Evolutionary conservation across 2,329 filamentous ascomycete species (phyloP).

Genomic region (Colletotrichum sp.): DNA sequence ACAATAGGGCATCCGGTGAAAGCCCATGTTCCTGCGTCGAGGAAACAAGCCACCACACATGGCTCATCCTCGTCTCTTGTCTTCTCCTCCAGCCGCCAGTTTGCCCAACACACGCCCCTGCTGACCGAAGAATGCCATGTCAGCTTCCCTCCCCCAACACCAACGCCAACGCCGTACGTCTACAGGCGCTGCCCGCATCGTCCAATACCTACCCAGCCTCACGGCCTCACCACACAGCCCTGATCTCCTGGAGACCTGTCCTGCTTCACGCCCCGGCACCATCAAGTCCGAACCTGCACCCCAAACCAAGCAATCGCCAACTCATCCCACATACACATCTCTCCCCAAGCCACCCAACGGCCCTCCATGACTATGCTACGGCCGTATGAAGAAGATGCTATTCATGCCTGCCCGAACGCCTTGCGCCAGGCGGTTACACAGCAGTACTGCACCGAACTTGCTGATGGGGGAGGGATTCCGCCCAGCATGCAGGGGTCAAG

Average conservation of each 20-base stretch:
- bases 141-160: background rate
- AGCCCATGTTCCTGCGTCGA: conserved; percentile 6
- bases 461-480: background rate
- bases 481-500: background rate
- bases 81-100: background rate
- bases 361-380: background rate
- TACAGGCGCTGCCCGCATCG: background rate
- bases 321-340: background rate
- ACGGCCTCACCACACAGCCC: background rate
- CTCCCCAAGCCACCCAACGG: background rate
- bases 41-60: background rate
- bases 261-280: background rate
- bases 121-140: background rate
- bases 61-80: background rate
- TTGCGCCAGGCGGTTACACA: background rate
- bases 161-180: background rate
- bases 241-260: background rate
- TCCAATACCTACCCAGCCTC: background rate
- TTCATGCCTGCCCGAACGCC: background rate
- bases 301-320: background rate
- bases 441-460: background rate
- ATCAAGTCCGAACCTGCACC: background rate
- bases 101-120: background rate
- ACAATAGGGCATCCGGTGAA: background rate
- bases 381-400: background rate